These are phyloP conservation scores for Cyclaneusma minus DNA, from an alignment of 2,329 filamentous ascomycete genomes.

Conservation along the genomic window DNA sequence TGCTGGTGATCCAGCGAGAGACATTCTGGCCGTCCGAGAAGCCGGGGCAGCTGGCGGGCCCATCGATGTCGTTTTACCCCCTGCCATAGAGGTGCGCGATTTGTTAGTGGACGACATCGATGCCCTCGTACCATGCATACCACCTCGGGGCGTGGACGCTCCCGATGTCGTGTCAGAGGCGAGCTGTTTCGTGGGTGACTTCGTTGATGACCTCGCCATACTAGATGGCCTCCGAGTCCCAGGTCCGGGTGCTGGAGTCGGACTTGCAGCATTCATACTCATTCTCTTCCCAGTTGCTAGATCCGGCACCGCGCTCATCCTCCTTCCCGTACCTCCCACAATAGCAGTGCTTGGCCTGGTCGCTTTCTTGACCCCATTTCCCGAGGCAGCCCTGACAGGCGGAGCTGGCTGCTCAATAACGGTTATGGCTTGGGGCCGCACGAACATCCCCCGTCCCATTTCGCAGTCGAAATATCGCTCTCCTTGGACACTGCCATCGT, in stretches of 20 bases:
- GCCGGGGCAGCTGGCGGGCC: conserved; percentile 36
- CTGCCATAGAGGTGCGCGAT: conserved; percentile 25
- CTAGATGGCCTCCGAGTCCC: conserved; percentile 36
- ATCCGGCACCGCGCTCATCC: conserved; percentile 31
- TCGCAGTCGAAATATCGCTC: conserved; percentile 78
- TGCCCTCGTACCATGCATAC: conserved; percentile 38
- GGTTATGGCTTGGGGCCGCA: conserved; percentile 55
- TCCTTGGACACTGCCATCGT: conserved; percentile 82
- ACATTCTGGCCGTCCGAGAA: conserved; percentile 21
- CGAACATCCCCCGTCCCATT: conserved; percentile 69
- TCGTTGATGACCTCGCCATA: conserved; percentile 53
- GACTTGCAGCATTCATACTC: conserved; percentile 58
- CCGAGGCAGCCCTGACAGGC: conserved; percentile 14
- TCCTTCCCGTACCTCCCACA: conserved; percentile 18
- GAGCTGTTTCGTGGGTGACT: conserved; percentile 66
- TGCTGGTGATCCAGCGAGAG: conserved; percentile 19
- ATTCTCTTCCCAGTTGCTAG: conserved; percentile 42
- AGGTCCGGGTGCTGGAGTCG: conserved; percentile 48
- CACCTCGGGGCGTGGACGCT: conserved; percentile 43
- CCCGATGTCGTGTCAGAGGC: conserved; percentile 35
- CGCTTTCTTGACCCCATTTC: conserved; percentile 18
- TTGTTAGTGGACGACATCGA: conserved; percentile 25
- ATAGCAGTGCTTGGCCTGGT: conserved; percentile 29
- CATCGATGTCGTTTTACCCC: conserved; percentile 47
- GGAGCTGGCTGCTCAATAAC: conserved; percentile 34